Evolutionary conservation across 2,329 filamentous ascomycete genomes (phyloP), one percentile per base, ranked within the genome.

Genomic region (Akanthomyces uredinophilus): DNA sequence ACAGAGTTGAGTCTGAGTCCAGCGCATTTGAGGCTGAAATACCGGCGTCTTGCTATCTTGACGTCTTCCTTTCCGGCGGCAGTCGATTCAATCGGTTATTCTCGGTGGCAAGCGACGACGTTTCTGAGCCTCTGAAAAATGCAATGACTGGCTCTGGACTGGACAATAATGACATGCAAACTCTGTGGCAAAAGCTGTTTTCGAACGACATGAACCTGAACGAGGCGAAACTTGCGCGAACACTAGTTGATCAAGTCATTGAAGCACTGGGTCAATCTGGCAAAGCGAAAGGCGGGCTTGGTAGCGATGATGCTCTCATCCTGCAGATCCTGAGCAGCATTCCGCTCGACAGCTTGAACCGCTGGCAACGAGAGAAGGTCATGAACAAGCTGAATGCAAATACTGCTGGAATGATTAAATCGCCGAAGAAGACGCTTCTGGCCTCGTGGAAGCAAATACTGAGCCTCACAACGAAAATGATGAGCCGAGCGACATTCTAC

Each of bases 401-500:
- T 22, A 67, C 69, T 56, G 69, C 59, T 22, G 68, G 63, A 55
- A 68, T 68, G 67, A 35, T 63, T 7, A 70, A 72, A 44, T 60
- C 67, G 5, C 68, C 68, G 1, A 70, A 69, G 32, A 65, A 67
- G 24, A 55, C 72, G 3, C 64, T 71, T 4, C 39, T 71, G 2
- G 66, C 71, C 11, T 66, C 69, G 11, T 78, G 75, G 72, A 75
- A 72, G 55, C 63, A 73, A 11, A 66, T 80, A 5, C 70, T 85
- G 7, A 74, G 77, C 22, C 66, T 85, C 53, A 76, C 79, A 65
- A 69, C 76, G 3, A 84, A 81, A 66, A 70, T 84, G 27, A 82
- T 83, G 77, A 69, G 71, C 5, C 75, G 76, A n/a, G 76, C 82
- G 0, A 83, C 80, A 0, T 82, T 82, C 61, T 81, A 84, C 65